Evolutionary conservation across 352 stramenopile genomes (phyloP).

Genomic region (Phytophthora parvispora): DNA sequence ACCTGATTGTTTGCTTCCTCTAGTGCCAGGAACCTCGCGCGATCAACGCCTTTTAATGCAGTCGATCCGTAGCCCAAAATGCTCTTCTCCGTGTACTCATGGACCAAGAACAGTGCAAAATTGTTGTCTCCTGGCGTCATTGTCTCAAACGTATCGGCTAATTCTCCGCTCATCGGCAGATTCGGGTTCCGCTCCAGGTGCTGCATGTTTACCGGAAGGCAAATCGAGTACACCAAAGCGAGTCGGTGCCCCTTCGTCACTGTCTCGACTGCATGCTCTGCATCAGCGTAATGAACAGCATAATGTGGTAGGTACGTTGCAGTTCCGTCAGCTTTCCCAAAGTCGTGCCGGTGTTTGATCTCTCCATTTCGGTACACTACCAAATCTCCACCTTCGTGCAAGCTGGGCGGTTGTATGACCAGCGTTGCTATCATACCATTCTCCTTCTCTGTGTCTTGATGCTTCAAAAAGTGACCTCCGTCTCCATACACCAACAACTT

Average conservation of each 20-base stretch:
- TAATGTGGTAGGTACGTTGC: conserved; percentile 21
- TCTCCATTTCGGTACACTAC: conserved; percentile 22
- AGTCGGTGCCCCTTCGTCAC: conserved; percentile 34
- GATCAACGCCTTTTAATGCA: conserved; percentile 28
- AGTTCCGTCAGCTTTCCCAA: conserved; percentile 20
- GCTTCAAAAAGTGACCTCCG: conserved; percentile 48
- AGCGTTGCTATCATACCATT: conserved; percentile 56
- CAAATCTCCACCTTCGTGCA: conserved; percentile 34
- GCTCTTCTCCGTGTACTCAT: conserved; percentile 30
- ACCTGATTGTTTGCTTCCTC: conserved; percentile 1
- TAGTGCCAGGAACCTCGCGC: conserved; percentile 9
- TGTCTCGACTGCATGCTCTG: conserved; percentile 24
- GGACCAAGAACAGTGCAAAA: conserved; percentile 21
- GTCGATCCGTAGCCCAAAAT: conserved; percentile 7
- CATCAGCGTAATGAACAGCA: conserved; percentile 37
- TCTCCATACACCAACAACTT: conserved; percentile 19
- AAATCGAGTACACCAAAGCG: conserved; percentile 35
- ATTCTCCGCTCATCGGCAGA: neutral
- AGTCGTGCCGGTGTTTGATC: conserved; percentile 22
- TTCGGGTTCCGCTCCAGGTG: conserved; percentile 6
- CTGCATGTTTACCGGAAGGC: conserved; percentile 22
- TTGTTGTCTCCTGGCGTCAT: conserved; percentile 46
- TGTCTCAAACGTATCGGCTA: conserved; percentile 24
- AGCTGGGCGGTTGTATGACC: conserved; percentile 23
- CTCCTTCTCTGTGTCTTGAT: conserved; percentile 65